These are phyloP conservation scores for Sarcomyxa edulis DNA, from an alignment of 768 basidiomycete genomes.

Conservation along the genomic window DNA sequence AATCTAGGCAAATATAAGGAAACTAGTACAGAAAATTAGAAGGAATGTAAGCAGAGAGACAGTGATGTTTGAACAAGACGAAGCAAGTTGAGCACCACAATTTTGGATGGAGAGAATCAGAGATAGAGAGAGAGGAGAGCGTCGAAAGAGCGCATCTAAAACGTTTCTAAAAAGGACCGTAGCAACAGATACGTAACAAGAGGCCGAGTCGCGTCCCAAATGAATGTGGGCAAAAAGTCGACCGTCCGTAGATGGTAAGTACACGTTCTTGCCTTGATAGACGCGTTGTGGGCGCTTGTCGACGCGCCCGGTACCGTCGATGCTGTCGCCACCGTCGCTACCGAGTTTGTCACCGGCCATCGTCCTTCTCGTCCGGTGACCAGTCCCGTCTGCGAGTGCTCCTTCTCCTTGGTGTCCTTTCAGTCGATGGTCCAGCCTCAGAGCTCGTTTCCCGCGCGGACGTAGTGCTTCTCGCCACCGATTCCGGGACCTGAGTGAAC, in stretches of 20 bases:
- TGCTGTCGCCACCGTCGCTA: no score
- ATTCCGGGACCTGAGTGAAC: no score
- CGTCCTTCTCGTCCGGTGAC: constrained; percentile 9
- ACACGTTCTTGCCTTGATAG: constrained; percentile 13
- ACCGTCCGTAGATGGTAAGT: constrained; percentile 14
- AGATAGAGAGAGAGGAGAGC: neutral
- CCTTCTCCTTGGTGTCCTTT: constrained; percentile 22
- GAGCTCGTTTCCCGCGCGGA: constrained; percentile 30
- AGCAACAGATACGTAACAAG: constrained; percentile 50
- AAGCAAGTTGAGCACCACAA: no score
- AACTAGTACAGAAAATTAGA: constrained; percentile 19
- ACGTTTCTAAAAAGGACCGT: constrained; percentile 39
- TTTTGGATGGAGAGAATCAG: neutral
- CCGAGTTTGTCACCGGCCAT: constrained; percentile 5
- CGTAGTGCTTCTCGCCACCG: constrained; percentile 4
- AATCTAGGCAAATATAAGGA: no score
- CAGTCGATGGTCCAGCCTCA: constrained; percentile 28
- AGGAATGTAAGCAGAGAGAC: neutral
- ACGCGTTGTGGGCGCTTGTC: constrained; percentile 9
- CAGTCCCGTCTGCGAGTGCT: constrained; percentile 12
- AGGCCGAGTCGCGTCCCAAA: constrained; percentile 18
- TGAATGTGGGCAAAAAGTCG: constrained; percentile 37
- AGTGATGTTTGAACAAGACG: neutral
- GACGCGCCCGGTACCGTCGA: no score
- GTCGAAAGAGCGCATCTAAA: constrained; percentile 34